Evolutionary conservation across 169 alveolate species (phyloP).

Genomic region (Plasmodium coatneyi): DNA sequence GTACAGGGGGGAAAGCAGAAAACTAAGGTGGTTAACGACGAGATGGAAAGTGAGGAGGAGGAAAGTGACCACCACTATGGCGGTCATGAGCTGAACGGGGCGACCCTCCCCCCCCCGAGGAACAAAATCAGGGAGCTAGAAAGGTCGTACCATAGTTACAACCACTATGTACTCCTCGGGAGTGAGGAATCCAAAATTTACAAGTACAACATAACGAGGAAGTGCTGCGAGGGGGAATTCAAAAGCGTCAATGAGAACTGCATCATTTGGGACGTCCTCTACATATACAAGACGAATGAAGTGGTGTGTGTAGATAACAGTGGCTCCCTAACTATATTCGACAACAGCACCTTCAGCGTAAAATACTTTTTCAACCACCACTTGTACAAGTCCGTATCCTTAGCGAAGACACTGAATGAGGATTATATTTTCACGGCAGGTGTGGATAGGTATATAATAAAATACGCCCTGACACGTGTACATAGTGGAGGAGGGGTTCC

Average conservation of each 20-base stretch:
- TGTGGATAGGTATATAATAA: conserved; percentile 21
- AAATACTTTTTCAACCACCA: conserved; percentile 41
- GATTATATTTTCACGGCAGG: conserved; percentile 29
- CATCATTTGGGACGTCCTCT: conserved; percentile 55
- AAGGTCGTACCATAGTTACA: conserved; percentile 31
- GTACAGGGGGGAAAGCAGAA: background rate
- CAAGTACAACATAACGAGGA: conserved; percentile 22
- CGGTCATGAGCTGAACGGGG: background rate
- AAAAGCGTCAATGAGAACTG: conserved; percentile 7
- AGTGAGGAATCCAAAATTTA: conserved; percentile 62
- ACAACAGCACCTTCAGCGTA: background rate
- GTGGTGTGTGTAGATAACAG: conserved; percentile 50
- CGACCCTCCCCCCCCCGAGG: background rate
- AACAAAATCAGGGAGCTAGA: conserved; percentile 3
- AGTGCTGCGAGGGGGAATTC: conserved; percentile 29
- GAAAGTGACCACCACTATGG: background rate
- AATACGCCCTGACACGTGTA: background rate
- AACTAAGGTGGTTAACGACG: background rate
- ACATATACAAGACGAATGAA: conserved; percentile 47
- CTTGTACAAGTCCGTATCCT: conserved; percentile 22
- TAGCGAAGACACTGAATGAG: conserved; percentile 47
- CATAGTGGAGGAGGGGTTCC: background rate
- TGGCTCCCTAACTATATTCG: conserved; percentile 34
- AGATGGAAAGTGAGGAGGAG: background rate
- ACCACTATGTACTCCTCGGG: conserved; percentile 50